These are phyloP conservation scores for Emmonsiellopsis sp. DNA, from an alignment of 2,329 filamentous ascomycete genomes.

Conservation along the genomic window DNA sequence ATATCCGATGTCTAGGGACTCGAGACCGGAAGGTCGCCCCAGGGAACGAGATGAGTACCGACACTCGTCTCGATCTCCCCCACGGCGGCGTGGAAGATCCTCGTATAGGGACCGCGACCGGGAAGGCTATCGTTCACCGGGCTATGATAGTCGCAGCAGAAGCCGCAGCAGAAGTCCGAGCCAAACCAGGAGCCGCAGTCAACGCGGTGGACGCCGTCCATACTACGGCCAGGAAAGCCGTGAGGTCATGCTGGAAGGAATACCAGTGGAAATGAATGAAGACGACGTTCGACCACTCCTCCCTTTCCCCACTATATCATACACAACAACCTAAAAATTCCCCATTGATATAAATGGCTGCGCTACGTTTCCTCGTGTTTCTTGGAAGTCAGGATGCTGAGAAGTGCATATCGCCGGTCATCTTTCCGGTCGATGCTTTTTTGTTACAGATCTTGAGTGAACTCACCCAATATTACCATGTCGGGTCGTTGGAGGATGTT, in stretches of 20 bases:
- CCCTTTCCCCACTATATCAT: constrained; percentile 13
- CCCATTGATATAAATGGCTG: constrained; percentile 9
- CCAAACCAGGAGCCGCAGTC: constrained; percentile 23
- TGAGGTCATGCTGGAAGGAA: constrained; percentile 43
- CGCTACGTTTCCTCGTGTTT: constrained; percentile 12
- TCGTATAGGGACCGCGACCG: constrained; percentile 37
- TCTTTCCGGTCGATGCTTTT: constrained; percentile 24
- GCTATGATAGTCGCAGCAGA: constrained; percentile 26
- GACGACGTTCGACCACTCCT: constrained; percentile 41
- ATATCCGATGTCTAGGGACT: constrained; percentile 22
- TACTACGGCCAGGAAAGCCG: constrained; percentile 36
- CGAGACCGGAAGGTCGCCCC: constrained; percentile 22
- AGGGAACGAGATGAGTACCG: constrained; percentile 28
- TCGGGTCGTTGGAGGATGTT: constrained; percentile 47
- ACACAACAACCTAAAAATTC: constrained; percentile 4
- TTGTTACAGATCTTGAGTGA: constrained; percentile 47
- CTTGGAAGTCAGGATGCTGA: constrained; percentile 30
- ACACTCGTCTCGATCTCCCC: constrained; percentile 25
- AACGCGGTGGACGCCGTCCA: constrained; percentile 28
- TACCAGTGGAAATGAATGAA: constrained; percentile 41
- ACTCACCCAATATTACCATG: constrained; percentile 43
- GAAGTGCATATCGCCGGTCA: constrained; percentile 27
- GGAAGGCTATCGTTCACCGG: constrained; percentile 38
- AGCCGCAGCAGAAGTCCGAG: constrained; percentile 25
- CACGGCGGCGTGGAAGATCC: constrained; percentile 27